Evolutionary conservation across 2,329 filamentous ascomycete species (phyloP).

Genomic region (Phyllosticta citribraziliensis): DNA sequence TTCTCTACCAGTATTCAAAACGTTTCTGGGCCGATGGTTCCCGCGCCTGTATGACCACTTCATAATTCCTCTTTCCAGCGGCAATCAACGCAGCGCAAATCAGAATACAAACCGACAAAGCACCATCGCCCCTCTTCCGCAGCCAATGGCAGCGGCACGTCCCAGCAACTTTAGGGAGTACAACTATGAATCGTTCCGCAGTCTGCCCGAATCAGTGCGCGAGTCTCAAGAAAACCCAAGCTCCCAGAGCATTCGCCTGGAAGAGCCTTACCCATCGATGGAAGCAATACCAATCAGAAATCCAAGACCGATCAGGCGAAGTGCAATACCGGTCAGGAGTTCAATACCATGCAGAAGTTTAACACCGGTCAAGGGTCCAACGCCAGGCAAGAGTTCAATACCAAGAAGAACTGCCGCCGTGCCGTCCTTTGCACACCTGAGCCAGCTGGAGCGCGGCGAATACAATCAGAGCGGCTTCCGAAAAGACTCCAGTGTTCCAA

Average conservation of each 20-base stretch:
- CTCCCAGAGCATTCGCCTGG: no score
- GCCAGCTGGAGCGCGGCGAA: neutral
- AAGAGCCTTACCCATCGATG: no score
- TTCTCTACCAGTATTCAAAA: conserved; percentile 16
- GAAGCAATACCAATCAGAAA: no score
- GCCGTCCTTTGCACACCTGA: neutral
- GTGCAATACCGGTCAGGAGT: no score
- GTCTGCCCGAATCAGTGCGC: no score
- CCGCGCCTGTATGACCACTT: neutral
- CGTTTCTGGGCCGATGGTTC: neutral
- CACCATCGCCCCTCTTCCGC: neutral
- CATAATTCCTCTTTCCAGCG: neutral
- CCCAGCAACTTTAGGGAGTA: neutral
- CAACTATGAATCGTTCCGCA: neutral
- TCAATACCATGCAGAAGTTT: no score
- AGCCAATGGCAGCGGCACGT: neutral
- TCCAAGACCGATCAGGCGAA: no score
- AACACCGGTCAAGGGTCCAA: no score
- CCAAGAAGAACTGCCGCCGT: neutral
- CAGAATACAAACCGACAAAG: neutral
- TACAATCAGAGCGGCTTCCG: neutral
- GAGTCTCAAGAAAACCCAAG: no score
- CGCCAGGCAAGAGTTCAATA: no score
- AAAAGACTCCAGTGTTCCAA: neutral
- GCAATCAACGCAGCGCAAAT: neutral